Conservation (phyloP, 1,284 basidiomycete species). For the Hypsizygus ulmarius region DNA sequence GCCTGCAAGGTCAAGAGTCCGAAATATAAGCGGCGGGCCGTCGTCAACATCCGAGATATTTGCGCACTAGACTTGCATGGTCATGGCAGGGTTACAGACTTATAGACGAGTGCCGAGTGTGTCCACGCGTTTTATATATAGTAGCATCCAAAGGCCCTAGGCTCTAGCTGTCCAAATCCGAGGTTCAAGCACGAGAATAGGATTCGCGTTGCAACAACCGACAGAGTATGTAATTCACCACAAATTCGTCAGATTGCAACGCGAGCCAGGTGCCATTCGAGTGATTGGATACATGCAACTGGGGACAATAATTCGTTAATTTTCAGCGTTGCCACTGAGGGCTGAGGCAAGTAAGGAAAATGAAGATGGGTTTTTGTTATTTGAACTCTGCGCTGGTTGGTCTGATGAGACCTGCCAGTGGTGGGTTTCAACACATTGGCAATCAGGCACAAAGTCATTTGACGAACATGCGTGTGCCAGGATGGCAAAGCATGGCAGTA, state of each 20-base stretch:
- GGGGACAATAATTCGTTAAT: too few species aligned
- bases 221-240: background rate
- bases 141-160: background rate
- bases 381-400: too few species aligned
- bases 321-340: too few species aligned
- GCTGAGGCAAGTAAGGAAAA: too few species aligned
- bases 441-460: background rate
- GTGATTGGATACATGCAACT: too few species aligned
- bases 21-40: slow-evolving; percentile 20
- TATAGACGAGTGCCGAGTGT: background rate
- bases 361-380: too few species aligned
- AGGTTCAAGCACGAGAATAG: slow-evolving; percentile 17
- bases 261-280: too few species aligned
- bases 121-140: background rate
- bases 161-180: slow-evolving; percentile 7
- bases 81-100: background rate
- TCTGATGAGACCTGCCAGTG: too few species aligned
- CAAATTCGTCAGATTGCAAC: too few species aligned
- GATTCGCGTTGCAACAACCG: background rate
- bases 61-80: slow-evolving; percentile 12
- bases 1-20: slow-evolving; percentile 11
- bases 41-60: slow-evolving; percentile 18
- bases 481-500: background rate
- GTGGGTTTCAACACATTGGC: background rate
- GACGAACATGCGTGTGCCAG: background rate